These are phyloP conservation scores for Yamadazyma dendronema DNA, from an alignment of 1,139 yeast genomes.

Conservation along the genomic window DNA sequence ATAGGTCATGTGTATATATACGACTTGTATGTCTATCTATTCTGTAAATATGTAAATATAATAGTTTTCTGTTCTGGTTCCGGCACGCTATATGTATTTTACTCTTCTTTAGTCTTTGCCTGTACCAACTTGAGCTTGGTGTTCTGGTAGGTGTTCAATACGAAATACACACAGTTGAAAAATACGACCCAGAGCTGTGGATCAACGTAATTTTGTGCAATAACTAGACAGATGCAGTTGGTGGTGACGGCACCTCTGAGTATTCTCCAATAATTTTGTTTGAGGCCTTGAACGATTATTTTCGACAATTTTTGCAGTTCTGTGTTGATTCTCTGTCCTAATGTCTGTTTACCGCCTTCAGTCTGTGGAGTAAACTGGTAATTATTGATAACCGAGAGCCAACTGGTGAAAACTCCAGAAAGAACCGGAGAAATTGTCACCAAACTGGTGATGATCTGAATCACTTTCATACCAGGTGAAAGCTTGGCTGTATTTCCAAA, in stretches of 20 bases:
- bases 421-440: constrained; percentile 63
- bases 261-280: constrained; percentile 53
- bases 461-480: constrained; percentile 38
- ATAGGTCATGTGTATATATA: not conserved
- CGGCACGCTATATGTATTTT: not conserved
- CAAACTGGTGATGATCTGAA: constrained; percentile 62
- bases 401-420: constrained; percentile 54
- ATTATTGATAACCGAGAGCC: constrained; percentile 48
- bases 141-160: constrained; percentile 78
- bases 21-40: not conserved
- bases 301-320: not conserved
- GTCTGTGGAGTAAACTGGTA: constrained; percentile 19
- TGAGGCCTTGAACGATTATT: constrained; percentile 38
- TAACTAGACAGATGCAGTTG: constrained; percentile 57
- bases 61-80: not conserved
- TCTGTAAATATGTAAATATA: not conserved
- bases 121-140: constrained; percentile 49
- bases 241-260: constrained; percentile 64
- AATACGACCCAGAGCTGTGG: constrained; percentile 86
- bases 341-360: constrained; percentile 1
- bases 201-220: constrained; percentile 73
- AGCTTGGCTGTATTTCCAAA: constrained; percentile 32
- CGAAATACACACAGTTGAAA: constrained; percentile 70
- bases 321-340: not conserved
- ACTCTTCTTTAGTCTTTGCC: too few species aligned